A percentile compares a stretch with the other conserved stretches of the same genome.
These are phyloP conservation scores for Vigna radiata DNA, from an alignment of 306 rosid species.

Conservation along the genomic window DNA sequence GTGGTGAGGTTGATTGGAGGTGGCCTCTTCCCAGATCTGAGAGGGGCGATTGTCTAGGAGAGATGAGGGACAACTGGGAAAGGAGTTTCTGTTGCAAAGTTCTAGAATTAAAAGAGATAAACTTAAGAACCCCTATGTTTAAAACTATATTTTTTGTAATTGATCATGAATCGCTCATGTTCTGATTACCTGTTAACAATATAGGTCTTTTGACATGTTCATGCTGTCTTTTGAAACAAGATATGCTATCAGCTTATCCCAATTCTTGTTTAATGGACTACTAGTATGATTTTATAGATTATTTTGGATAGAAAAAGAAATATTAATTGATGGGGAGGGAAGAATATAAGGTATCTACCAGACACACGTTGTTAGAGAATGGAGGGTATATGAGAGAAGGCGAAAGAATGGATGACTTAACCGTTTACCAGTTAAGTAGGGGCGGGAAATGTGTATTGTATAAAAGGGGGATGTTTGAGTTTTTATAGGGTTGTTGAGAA, in stretches of 20 bases:
- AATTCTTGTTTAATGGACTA: conserved; percentile 27
- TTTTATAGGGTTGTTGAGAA: too few species aligned
- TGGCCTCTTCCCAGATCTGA: background rate
- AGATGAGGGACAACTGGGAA: conserved; percentile 12
- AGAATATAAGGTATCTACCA: background rate
- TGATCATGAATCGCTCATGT: conserved; percentile 14
- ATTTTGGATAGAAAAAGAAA: conserved; percentile 18
- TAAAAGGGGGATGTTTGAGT: too few species aligned
- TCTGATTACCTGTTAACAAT: background rate
- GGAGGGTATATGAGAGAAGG: too few species aligned
- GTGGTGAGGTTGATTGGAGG: background rate
- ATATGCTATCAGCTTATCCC: conserved; percentile 9
- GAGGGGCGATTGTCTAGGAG: conserved; percentile 1
- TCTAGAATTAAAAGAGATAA: conserved; percentile 23
- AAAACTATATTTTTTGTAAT: conserved; percentile 28
- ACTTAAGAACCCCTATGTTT: background rate
- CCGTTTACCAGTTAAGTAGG: too few species aligned
- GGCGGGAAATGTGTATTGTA: too few species aligned
- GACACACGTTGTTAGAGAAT: background rate
- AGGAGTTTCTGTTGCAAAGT: background rate
- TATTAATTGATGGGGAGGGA: conserved; percentile 7
- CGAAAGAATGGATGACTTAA: too few species aligned
- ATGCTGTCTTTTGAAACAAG: conserved; percentile 4
- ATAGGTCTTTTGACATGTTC: background rate
- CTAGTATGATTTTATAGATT: conserved; percentile 16